Evolutionary conservation across 2,329 filamentous ascomycete genomes (phyloP), one percentile per base, ranked within the genome.

Genomic region (Periconia macrospinosa): DNA sequence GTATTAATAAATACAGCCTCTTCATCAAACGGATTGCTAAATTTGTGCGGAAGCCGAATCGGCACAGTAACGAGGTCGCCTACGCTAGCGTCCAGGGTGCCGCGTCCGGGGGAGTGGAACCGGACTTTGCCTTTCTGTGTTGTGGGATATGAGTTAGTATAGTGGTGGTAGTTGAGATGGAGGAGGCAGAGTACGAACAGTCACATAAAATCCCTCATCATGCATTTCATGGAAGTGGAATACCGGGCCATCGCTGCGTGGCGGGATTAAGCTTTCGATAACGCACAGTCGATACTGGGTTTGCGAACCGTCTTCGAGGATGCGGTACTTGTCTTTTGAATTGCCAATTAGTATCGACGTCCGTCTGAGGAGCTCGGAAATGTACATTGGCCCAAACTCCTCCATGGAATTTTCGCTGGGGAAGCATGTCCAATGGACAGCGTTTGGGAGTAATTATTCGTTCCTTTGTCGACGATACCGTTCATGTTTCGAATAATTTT

Each of bases 221-320:
- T 54, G 52, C 52, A 54, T 54, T 37, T 54, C 52, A 30, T 54
- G 52, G 47, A 54, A 51, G 30, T 54, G 52, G 15, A 54, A 54
- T 19, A 54, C 48, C 13, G 52, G 52, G 18, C 52, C 52, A 18
- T 49, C 43, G 33, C 47, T 50, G 30, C 43, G 47, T 2, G 52
- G 52, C 18, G 52, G 52, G 13, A 54, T 45, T 20, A 37, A 19
- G 37, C 46, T 50, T 35, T 51, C 52, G 30, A 54, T 50, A 10
- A 50, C 47, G n/a, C 37, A 37, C 40, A 54, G 27, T 30, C 52
- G 52, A 30, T 51, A 45, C 30, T 54, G 52, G n/a, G 52, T 54
- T 20, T 50, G 47, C 17, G 52, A 33, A 10, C 52, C 52, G 30
- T 54, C 52, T 41, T 54, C 52, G n/a, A 54, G 37, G 11, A 54